Conservation (phyloP, 805 yeast species). For the Suhomyces sp. region DNA sequence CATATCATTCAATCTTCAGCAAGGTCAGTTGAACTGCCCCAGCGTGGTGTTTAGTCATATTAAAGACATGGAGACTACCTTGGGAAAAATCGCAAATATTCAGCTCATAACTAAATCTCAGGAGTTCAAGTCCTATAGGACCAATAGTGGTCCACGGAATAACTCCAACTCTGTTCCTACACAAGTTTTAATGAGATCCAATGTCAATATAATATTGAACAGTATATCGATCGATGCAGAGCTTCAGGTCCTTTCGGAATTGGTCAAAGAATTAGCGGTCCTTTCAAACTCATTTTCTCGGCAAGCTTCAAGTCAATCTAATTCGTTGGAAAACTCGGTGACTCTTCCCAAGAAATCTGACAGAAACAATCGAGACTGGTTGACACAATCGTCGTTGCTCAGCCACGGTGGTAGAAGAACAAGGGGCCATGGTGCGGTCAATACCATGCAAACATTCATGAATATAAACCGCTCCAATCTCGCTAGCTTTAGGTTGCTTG, state of each 20-base stretch:
- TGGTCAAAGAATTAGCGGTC: background rate
- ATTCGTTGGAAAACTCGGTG: slow-evolving; percentile 14
- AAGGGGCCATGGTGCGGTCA: background rate
- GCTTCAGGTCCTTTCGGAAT: slow-evolving; percentile 7
- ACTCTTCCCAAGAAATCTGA: background rate
- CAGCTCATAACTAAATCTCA: slow-evolving; percentile 20
- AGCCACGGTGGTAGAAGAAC: slow-evolving; percentile 4
- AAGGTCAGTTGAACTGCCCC: slow-evolving; percentile 21
- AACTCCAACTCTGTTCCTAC: slow-evolving; percentile 17
- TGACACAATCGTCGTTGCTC: background rate
- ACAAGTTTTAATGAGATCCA: slow-evolving; percentile 15
- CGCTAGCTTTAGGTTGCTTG: slow-evolving; percentile 31
- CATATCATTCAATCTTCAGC: slow-evolving; percentile 37
- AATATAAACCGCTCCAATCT: slow-evolving; percentile 36
- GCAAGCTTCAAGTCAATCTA: slow-evolving; percentile 3
- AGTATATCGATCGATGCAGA: slow-evolving; percentile 12
- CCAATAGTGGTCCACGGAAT: slow-evolving; percentile 6
- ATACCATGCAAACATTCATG: slow-evolving; percentile 12
- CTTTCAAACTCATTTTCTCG: background rate
- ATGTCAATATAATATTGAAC: slow-evolving; percentile 12
- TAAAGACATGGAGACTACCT: slow-evolving; percentile 11
- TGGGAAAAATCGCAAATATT: slow-evolving; percentile 25
- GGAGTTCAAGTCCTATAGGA: slow-evolving; percentile 22
- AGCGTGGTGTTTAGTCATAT: slow-evolving; percentile 28
- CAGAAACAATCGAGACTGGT: background rate